Percentiles rank a stretch among this genome's conserved stretches.
Conservation (phyloP, 768 basidiomycete genomes). For the Macrolepiota fuliginosa region DNA sequence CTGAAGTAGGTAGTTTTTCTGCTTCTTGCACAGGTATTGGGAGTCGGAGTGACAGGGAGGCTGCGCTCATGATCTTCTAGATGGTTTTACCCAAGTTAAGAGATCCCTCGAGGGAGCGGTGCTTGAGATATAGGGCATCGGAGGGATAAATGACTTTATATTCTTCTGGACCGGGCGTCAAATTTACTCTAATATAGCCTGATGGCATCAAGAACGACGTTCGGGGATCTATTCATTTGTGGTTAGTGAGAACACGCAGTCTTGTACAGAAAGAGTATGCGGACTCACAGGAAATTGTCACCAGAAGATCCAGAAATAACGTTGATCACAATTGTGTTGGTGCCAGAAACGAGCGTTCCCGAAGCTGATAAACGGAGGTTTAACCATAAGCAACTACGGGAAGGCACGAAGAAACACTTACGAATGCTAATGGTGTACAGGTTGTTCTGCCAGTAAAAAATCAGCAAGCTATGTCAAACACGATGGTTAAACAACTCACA, state of each 20-base stretch:
- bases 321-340: constrained; percentile 29
- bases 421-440: constrained; percentile 33
- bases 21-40: too few species aligned
- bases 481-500: constrained; percentile 17
- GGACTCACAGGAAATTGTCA: constrained; percentile 28
- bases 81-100: too few species aligned
- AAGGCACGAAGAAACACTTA: constrained; percentile 16
- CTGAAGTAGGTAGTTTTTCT: too few species aligned
- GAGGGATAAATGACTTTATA: neutral
- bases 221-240: constrained; percentile 23
- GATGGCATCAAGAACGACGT: constrained; percentile 29
- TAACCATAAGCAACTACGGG: neutral
- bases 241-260: neutral
- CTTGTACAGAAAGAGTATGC: neutral
- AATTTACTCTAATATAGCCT: constrained; percentile 21
- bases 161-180: neutral
- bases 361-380: constrained; percentile 20
- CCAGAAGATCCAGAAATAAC: constrained; percentile 35
- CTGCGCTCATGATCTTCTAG: too few species aligned
- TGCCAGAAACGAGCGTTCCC: constrained; percentile 27
- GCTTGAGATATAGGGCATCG: too few species aligned
- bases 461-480: neutral
- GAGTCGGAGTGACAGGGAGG: too few species aligned
- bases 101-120: too few species aligned
- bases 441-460: constrained; percentile 24